These are phyloP conservation scores for Dillenia turbinata DNA, from an alignment of 164 flowering plant genomes.

Conservation along the genomic window DNA sequence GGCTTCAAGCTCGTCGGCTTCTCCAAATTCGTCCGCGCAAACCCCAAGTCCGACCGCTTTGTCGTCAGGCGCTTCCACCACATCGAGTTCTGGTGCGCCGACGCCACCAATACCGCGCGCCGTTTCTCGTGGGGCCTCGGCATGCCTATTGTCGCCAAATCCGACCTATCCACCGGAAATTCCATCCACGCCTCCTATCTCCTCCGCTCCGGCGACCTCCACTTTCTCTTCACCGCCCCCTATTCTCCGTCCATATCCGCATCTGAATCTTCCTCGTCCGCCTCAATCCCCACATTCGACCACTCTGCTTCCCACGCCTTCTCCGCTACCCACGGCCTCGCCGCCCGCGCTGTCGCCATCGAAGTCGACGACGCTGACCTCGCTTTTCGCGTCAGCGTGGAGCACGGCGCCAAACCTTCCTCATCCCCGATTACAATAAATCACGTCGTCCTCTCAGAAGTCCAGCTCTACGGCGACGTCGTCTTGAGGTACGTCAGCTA, in stretches of 20 bases:
- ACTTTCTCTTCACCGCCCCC: conserved; percentile 78
- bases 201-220: conserved; percentile 56
- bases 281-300: conserved; percentile 60
- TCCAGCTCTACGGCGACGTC: conserved; percentile 66
- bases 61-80: conserved; percentile 70
- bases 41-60: conserved; percentile 72
- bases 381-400: conserved; percentile 42
- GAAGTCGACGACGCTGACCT: conserved; percentile 55
- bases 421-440: conserved; percentile 29
- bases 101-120: conserved; percentile 61
- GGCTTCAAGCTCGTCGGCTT: conserved; percentile 57
- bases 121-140: conserved; percentile 89
- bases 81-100: conserved; percentile 77
- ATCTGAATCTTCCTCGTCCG: conserved; percentile 19
- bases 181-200: conserved; percentile 65
- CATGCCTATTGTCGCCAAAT: conserved; percentile 61
- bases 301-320: conserved; percentile 34
- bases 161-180: conserved; percentile 88
- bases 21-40: conserved; percentile 57
- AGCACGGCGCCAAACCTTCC: conserved; percentile 50
- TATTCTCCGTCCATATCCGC: conserved; percentile 60
- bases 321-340: conserved; percentile 65
- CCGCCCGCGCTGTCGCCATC: conserved; percentile 60
- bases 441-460: conserved; percentile 32
- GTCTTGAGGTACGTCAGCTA: conserved; percentile 61